These are phyloP conservation scores for Rosa hybrid DNA, from an alignment of 331 rosid genomes.

Conservation along the genomic window DNA sequence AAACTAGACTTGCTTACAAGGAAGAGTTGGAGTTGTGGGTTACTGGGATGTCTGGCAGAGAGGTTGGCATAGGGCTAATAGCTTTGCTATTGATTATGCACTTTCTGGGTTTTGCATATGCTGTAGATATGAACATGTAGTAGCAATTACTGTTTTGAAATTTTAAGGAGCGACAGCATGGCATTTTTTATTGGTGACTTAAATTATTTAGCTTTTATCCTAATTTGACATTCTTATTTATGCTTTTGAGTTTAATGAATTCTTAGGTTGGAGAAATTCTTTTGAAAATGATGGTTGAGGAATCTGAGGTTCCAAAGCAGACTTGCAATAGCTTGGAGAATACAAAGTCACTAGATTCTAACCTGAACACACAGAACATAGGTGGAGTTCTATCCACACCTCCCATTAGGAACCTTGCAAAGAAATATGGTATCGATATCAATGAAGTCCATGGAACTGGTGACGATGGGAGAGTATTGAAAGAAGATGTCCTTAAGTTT, in stretches of 20 bases:
- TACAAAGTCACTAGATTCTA: slow-evolving; percentile 37
- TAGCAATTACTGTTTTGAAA: not conserved
- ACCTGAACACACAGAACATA: slow-evolving; percentile 29
- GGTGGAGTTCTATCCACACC: slow-evolving; percentile 75
- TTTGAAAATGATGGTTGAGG: slow-evolving; percentile 51
- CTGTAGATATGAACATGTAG: not conserved
- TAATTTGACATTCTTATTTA: not conserved
- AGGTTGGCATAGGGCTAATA: not conserved
- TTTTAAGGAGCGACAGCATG: not conserved
- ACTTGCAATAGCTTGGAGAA: slow-evolving; percentile 33
- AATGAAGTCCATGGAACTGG: slow-evolving; percentile 75
- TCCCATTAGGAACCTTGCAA: slow-evolving; percentile 74
- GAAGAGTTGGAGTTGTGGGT: not conserved
- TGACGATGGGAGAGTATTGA: slow-evolving; percentile 71
- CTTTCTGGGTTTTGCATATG: not conserved
- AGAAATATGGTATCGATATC: slow-evolving; percentile 67
- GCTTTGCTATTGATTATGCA: not conserved
- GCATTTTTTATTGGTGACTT: not conserved
- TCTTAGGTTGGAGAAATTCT: slow-evolving; percentile 94
- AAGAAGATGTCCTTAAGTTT: slow-evolving; percentile 71
- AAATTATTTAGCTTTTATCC: not conserved
- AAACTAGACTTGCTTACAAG: not conserved
- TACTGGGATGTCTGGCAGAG: not conserved
- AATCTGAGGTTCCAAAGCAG: slow-evolving; percentile 32
- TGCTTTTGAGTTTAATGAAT: slow-evolving; percentile 24